Evolutionary conservation across 805 yeast genomes (phyloP).

Genomic region (Kodamaea sagamina): DNA sequence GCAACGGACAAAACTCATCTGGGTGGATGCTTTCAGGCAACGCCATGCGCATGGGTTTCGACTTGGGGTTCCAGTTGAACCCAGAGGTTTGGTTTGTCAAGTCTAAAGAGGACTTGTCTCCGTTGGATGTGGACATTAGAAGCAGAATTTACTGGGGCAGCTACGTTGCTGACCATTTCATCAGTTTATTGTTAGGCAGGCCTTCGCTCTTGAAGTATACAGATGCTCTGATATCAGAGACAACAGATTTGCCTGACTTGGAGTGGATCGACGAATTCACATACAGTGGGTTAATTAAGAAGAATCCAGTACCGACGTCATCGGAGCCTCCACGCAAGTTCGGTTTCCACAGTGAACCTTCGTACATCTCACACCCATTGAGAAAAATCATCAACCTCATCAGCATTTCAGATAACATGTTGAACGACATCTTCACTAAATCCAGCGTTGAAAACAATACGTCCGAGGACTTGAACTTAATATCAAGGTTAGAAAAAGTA

Average conservation of each 20-base stretch:
- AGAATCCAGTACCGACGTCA: neutral
- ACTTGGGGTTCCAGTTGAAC: slow-evolving; percentile 62
- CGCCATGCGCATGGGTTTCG: slow-evolving; percentile 65
- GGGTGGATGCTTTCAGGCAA: slow-evolving; percentile 67
- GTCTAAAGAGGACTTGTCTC: slow-evolving; percentile 40
- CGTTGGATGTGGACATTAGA: slow-evolving; percentile 56
- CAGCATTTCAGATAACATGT: slow-evolving; percentile 46
- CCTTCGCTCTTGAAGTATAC: slow-evolving; percentile 55
- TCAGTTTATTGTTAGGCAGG: slow-evolving; percentile 59
- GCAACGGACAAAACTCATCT: slow-evolving; percentile 56
- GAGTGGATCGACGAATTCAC: slow-evolving; percentile 63
- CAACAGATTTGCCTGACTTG: slow-evolving; percentile 59
- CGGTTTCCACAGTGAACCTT: slow-evolving; percentile 10
- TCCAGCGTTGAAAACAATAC: slow-evolving; percentile 33
- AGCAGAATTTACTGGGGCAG: slow-evolving; percentile 69
- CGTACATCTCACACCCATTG: slow-evolving; percentile 47
- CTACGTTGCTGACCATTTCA: slow-evolving; percentile 63
- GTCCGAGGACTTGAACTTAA: slow-evolving; percentile 44
- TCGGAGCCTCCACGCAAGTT: neutral
- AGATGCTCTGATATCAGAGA: slow-evolving; percentile 62
- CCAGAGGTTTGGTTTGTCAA: slow-evolving; percentile 60
- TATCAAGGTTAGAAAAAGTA: slow-evolving; percentile 39
- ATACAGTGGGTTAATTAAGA: slow-evolving; percentile 26
- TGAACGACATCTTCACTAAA: slow-evolving; percentile 46
- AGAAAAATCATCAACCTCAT: slow-evolving; percentile 44